Evolutionary conservation across 129 eudicot species (phyloP), one percentile per base, ranked within the genome.

Genomic region (Kitagawia praeruptora): DNA sequence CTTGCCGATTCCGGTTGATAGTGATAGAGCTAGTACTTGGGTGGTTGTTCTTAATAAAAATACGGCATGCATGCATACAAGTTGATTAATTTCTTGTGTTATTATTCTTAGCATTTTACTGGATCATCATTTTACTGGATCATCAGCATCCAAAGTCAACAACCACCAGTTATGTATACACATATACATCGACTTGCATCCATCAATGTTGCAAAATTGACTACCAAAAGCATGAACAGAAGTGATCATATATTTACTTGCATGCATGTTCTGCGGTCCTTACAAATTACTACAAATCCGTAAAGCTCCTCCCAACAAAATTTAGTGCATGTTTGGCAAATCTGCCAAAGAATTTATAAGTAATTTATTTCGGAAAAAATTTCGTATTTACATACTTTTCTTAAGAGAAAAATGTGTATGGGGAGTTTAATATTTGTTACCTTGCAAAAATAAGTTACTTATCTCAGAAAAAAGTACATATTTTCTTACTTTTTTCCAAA

Each of bases 261-360:
- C 69, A 61, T 61, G 69, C 69, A 61, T 61, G 34, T 61, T 61
- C 69, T 8, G 69, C 69, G 69, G 69, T 61, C 69, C 69, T 61
- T 0, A 7, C 14, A 61, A 61, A n/a, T 0, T 58, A 58, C 34
- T 61, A 21, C 28, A 56, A 19, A 8, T 56, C 14, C 4, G 66
- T 23, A 56, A 56, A 56, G 14, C 66, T 56, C 28, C 28, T 56
- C 66, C 66, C 28, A 56, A 56, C 66, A 58, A 53, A 15, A 0
- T 15, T n/a, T n/a, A n/a, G n/a, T n/a, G n/a, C n/a, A n/a, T n/a
- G n/a, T n/a, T n/a, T n/a, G n/a, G n/a, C n/a, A n/a, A n/a, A n/a
- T n/a, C n/a, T n/a, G n/a, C n/a, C n/a, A n/a, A n/a, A n/a, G n/a
- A n/a, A n/a, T n/a, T n/a, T n/a, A n/a, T n/a, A n/a, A n/a, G n/a